A percentile compares a stretch with the other conserved stretches of the same genome.
Evolutionary conservation across 306 rosid genomes (phyloP).

Genomic region (Astragalus glycyphyllos): DNA sequence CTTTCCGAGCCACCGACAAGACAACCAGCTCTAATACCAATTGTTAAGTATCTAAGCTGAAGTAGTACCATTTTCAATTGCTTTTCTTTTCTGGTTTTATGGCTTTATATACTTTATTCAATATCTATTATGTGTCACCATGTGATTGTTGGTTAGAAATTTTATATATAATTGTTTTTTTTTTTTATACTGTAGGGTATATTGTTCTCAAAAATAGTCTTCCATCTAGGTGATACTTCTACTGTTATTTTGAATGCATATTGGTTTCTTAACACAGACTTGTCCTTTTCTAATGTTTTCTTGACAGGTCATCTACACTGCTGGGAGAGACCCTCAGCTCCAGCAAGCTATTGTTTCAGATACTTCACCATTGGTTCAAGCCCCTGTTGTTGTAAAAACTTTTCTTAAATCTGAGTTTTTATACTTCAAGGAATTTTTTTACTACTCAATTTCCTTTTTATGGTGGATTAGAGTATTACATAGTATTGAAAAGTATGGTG

Average conservation of each 20-base stretch:
- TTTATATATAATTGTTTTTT: not conserved
- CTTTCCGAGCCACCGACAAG: too few relatives aligned
- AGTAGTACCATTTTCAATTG: not conserved
- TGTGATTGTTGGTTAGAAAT: slow-evolving; percentile 7
- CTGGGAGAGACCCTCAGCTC: slow-evolving; percentile 84
- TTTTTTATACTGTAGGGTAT: not conserved
- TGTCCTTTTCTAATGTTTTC: slow-evolving; percentile 42
- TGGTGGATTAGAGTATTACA: not conserved
- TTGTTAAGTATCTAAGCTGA: not conserved
- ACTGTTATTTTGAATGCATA: slow-evolving; percentile 11
- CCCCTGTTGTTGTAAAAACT: slow-evolving; percentile 77
- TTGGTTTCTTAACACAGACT: slow-evolving; percentile 24
- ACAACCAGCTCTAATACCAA: too few relatives aligned
- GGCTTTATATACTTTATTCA: not conserved
- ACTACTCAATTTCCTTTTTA: slow-evolving; percentile 3
- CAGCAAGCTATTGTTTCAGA: slow-evolving; percentile 74
- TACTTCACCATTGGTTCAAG: slow-evolving; percentile 68
- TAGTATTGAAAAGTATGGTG: not conserved
- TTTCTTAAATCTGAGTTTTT: slow-evolving; percentile 35
- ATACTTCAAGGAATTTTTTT: slow-evolving; percentile 43
- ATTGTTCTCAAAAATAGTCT: slow-evolving; percentile 9
- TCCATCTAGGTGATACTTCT: slow-evolving; percentile 21
- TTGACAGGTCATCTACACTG: slow-evolving; percentile 89
- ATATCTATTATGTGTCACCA: not conserved
- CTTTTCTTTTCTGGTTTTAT: not conserved